Evolutionary conservation across 495 filamentous ascomycete genomes (phyloP).

Genomic region (Saxophila tyrrhenica): DNA sequence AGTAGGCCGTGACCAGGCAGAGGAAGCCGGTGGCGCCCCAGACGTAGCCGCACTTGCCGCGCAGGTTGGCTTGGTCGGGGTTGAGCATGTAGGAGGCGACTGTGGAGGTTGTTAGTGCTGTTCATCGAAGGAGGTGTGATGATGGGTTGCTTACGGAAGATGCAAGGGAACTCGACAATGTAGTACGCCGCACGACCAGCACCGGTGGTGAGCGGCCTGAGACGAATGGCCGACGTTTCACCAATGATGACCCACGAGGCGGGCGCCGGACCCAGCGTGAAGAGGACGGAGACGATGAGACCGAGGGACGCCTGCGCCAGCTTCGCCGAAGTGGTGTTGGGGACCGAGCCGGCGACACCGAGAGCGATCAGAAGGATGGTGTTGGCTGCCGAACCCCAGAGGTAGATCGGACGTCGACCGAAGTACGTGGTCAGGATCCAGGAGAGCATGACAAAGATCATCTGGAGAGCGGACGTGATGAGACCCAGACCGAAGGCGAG

Average conservation of each 20-base stretch:
- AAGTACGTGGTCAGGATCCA: constrained; percentile 40
- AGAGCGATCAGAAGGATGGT: constrained; percentile 32
- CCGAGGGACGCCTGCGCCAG: constrained; percentile 43
- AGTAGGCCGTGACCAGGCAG: constrained; percentile 22
- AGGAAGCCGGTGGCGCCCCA: constrained; percentile 35
- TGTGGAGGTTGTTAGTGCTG: constrained; percentile 1
- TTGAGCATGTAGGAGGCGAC: constrained; percentile 40
- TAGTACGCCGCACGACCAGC: constrained; percentile 43
- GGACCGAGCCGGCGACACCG: constrained; percentile 38
- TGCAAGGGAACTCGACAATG: constrained; percentile 43
- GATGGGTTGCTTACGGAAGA: constrained; percentile 28
- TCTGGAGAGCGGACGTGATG: constrained; percentile 40
- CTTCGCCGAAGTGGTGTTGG: constrained; percentile 24
- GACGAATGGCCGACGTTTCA: constrained; percentile 46
- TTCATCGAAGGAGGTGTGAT: not conserved
- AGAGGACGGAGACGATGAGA: constrained; percentile 45
- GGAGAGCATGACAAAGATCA: constrained; percentile 42
- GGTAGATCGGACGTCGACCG: constrained; percentile 45
- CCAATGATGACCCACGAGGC: constrained; percentile 48
- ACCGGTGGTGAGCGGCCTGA: constrained; percentile 46
- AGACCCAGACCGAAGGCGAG: constrained; percentile 44
- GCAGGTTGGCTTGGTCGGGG: constrained; percentile 28
- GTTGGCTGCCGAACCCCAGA: constrained; percentile 41
- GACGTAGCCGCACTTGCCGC: constrained; percentile 43
- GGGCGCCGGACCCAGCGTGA: constrained; percentile 41